A percentile compares a stretch with the other conserved stretches of the same genome.
These are phyloP conservation scores for Kuraishia hungarica DNA, from an alignment of 805 yeast species.

Conservation along the genomic window DNA sequence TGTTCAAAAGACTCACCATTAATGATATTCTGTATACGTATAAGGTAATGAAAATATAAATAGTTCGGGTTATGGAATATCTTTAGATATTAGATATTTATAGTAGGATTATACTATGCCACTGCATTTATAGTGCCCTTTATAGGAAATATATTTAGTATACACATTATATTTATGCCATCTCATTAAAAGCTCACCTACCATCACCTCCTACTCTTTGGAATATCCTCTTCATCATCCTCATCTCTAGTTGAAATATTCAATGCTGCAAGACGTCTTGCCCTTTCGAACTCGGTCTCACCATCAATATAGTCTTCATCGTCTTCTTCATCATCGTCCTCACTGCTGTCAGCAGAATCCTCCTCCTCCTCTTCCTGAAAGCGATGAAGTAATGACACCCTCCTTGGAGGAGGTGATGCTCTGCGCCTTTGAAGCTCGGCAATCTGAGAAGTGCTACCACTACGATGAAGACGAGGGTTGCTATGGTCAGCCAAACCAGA, in stretches of 20 bases:
- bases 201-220: constrained; percentile 2
- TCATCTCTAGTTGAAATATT: constrained; percentile 19
- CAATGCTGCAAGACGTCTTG: constrained; percentile 21
- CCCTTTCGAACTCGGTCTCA: constrained; percentile 17
- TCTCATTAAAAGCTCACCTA: too few relatives aligned
- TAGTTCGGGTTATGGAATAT: too few relatives aligned
- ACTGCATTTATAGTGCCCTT: too few relatives aligned
- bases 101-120: too few relatives aligned
- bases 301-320: constrained; percentile 11
- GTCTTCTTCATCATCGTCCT: constrained; percentile 14
- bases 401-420: neutral
- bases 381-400: neutral
- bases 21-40: constrained; percentile 1
- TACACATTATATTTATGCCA: too few relatives aligned
- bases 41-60: neutral
- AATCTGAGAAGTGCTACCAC: neutral
- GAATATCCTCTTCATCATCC: constrained; percentile 27
- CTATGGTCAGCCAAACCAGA: too few relatives aligned
- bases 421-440: neutral
- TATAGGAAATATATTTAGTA: too few relatives aligned
- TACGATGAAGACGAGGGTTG: neutral
- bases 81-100: too few relatives aligned
- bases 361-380: neutral
- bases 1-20: constrained; percentile 37
- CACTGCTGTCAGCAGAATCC: constrained; percentile 15